Conservation (phyloP, 306 rosid species). For the Gastrolobium villosum region DNA sequence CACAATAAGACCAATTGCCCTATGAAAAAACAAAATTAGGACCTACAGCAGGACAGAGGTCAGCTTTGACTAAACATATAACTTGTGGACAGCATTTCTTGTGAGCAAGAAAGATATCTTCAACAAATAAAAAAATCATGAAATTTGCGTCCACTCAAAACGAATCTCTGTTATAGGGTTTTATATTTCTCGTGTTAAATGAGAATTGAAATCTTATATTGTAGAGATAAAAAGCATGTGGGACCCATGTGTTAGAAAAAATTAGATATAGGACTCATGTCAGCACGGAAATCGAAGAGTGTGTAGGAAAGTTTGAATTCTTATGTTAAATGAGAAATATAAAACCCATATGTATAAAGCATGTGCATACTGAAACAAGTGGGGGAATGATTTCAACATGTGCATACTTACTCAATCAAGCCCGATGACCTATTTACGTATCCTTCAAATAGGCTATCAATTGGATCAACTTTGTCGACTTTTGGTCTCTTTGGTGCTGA, state of each 20-base stretch:
- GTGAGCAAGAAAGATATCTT: background rate
- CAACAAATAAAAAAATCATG: background rate
- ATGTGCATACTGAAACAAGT: too few relatives aligned
- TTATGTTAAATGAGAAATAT: constrained; percentile 2
- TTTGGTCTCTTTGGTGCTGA: constrained; percentile 33
- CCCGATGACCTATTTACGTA: constrained; percentile 44
- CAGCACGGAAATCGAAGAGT: too few relatives aligned
- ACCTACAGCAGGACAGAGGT: background rate
- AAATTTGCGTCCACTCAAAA: background rate
- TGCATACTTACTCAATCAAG: too few relatives aligned
- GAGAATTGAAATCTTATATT: background rate
- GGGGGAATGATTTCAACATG: too few relatives aligned
- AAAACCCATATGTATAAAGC: too few relatives aligned
- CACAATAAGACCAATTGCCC: too few relatives aligned
- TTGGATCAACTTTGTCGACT: constrained; percentile 29
- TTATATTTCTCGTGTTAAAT: too few relatives aligned
- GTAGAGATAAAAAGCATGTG: too few relatives aligned
- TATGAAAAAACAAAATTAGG: too few relatives aligned
- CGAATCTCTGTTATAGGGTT: background rate
- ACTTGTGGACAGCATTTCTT: background rate
- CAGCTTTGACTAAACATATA: background rate
- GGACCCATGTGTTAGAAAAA: too few relatives aligned
- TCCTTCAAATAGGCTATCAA: constrained; percentile 42
- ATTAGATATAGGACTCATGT: too few relatives aligned
- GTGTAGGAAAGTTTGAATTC: too few relatives aligned